Conservation (phyloP, 2,329 filamentous ascomycete species). For the Ascochyta viciae-villosae region DNA sequence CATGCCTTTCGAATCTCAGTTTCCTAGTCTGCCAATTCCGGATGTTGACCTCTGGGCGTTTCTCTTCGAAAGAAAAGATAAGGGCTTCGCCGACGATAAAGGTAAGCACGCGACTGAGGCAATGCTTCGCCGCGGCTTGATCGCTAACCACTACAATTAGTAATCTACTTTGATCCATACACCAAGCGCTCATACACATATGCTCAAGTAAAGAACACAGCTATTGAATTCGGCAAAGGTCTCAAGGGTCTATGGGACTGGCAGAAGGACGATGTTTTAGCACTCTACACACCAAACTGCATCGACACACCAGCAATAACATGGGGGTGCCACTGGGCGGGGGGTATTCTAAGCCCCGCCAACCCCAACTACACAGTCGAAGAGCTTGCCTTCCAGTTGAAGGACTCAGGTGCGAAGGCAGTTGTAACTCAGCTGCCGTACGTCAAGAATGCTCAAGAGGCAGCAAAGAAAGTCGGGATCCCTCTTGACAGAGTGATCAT, state of each 20-base stretch:
- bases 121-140: not conserved
- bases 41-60: conserved; percentile 79
- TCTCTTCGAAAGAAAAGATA: conserved; percentile 74
- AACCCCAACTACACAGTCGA: conserved; percentile 86
- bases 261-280: conserved; percentile 83
- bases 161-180: conserved; percentile 78
- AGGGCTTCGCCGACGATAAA: conserved; percentile 73
- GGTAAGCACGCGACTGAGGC: conserved; percentile 54
- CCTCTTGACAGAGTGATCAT: conserved; percentile 75
- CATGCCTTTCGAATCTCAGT: conserved; percentile 77
- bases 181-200: conserved; percentile 75
- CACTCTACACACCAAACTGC: conserved; percentile 82
- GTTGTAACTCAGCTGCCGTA: conserved; percentile 76
- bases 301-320: conserved; percentile 81
- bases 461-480: conserved; percentile 74
- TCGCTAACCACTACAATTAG: conserved; percentile 54
- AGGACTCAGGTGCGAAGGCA: conserved; percentile 76
- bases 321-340: conserved; percentile 84
- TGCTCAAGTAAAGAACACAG: conserved; percentile 68
- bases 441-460: conserved; percentile 69
- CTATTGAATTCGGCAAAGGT: conserved; percentile 80
- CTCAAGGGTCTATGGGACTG: conserved; percentile 77
- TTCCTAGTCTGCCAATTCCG: conserved; percentile 72
- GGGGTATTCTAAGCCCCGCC: conserved; percentile 81
- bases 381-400: conserved; percentile 84